phyloP scores from a whole-genome alignment of 441 rosid genomes.

The Pelargonium australe region DNA sequence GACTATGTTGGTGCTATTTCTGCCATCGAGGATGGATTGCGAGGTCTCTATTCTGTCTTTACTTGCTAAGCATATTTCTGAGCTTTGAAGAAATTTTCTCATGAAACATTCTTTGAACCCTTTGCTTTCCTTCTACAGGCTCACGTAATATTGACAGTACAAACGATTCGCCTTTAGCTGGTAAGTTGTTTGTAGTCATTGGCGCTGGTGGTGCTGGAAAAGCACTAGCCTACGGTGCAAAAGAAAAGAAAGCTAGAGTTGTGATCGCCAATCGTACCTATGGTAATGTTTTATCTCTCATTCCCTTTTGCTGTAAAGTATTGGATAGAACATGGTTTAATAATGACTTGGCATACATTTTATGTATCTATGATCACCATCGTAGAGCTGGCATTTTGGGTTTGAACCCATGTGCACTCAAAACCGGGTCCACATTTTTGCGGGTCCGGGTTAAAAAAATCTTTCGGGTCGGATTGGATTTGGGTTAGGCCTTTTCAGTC shows the following conservation, averaged over 20 bases:
- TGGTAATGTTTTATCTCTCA: slow-evolving; percentile 30
- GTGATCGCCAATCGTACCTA: slow-evolving; percentile 61
- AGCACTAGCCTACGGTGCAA: slow-evolving; percentile 76
- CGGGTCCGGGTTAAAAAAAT: too few relatives aligned
- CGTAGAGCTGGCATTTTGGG: too few relatives aligned
- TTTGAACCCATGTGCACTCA: too few relatives aligned
- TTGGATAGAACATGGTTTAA: neutral
- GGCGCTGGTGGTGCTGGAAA: slow-evolving; percentile 87
- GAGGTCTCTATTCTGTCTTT: slow-evolving; percentile 34
- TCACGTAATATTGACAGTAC: slow-evolving; percentile 26
- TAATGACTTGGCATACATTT: neutral
- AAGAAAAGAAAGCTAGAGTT: slow-evolving; percentile 60
- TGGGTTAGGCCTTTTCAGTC: too few relatives aligned
- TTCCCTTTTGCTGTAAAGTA: neutral
- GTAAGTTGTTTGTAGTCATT: slow-evolving; percentile 63
- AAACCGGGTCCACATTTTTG: too few relatives aligned
- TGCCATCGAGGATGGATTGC: slow-evolving; percentile 67
- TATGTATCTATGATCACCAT: neutral
- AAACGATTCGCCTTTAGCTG: slow-evolving; percentile 45
- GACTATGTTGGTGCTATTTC: slow-evolving; percentile 71
- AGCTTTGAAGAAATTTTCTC: slow-evolving; percentile 15
- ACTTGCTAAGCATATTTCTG: neutral
- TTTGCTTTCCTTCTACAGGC: slow-evolving; percentile 25
- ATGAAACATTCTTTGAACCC: slow-evolving; percentile 10
- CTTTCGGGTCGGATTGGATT: too few relatives aligned